Conservation (phyloP, 306 rosid species). For the Albizia julibrissin region DNA sequence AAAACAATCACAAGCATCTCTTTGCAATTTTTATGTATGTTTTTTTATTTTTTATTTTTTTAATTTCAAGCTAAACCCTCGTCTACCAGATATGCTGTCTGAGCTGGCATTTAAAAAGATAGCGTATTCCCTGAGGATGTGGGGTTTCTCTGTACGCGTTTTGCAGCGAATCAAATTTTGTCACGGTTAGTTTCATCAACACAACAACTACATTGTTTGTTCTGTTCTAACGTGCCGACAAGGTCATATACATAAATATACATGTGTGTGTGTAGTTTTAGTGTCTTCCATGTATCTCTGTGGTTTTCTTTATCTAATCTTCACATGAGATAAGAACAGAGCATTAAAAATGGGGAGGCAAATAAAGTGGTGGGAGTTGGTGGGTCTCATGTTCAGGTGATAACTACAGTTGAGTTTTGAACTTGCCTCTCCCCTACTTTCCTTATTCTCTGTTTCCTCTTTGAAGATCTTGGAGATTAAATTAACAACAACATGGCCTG, state of each 20-base stretch:
- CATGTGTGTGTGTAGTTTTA: background rate
- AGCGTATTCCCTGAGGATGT: slow-evolving; percentile 17
- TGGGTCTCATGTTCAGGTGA: slow-evolving; percentile 41
- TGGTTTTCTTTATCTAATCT: slow-evolving; percentile 17
- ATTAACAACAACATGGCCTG: slow-evolving; percentile 19
- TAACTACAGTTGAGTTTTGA: slow-evolving; percentile 18
- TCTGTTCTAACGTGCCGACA: slow-evolving; percentile 54
- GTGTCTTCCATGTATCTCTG: background rate
- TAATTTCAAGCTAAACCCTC: background rate
- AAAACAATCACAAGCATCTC: background rate
- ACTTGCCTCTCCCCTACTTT: slow-evolving; percentile 12
- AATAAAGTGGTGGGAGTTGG: slow-evolving; percentile 4
- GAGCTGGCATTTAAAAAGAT: slow-evolving; percentile 38
- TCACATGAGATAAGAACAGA: slow-evolving; percentile 33
- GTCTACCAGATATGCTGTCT: slow-evolving; percentile 32
- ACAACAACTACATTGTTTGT: slow-evolving; percentile 35
- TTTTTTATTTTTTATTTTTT: background rate
- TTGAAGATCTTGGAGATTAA: slow-evolving; percentile 13
- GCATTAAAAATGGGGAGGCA: slow-evolving; percentile 19
- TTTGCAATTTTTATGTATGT: slow-evolving; percentile 11
- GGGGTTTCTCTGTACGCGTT: slow-evolving; percentile 35
- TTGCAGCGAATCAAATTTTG: slow-evolving; percentile 44
- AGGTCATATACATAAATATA: background rate
- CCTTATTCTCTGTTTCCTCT: background rate
- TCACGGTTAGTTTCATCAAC: slow-evolving; percentile 42